Conservation (phyloP, 345 rosid species). For the Gossypium australe region DNA sequence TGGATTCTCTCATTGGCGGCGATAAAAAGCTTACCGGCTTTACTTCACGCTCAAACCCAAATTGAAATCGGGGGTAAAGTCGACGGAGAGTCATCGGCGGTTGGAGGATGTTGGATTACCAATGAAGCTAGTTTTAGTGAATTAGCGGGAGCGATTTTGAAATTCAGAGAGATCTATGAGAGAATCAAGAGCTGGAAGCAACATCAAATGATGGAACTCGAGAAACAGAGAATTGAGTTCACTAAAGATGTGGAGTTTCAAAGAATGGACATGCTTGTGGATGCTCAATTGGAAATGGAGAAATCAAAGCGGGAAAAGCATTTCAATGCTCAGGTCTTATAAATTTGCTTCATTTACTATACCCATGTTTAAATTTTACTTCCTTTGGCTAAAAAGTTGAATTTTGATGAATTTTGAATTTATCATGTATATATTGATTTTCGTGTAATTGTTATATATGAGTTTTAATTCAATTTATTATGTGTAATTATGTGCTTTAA, state of each 20-base stretch:
- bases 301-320: conserved; percentile 39
- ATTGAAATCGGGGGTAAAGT: conserved; percentile 19
- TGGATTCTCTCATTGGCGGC: conserved; percentile 49
- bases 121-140: conserved; percentile 47
- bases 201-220: conserved; percentile 61
- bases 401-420: not conserved
- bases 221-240: conserved; percentile 74
- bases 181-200: conserved; percentile 56
- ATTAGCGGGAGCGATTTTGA: conserved; percentile 55
- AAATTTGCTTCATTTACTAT: not conserved
- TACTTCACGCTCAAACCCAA: conserved; percentile 18
- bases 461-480: too few species aligned
- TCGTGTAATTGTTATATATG: too few species aligned
- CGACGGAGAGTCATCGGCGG: conserved; percentile 34
- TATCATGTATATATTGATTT: too few species aligned
- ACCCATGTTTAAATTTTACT: not conserved
- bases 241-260: conserved; percentile 63
- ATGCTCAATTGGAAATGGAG: conserved; percentile 60
- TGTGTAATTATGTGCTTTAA: too few species aligned
- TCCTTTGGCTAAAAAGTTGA: not conserved
- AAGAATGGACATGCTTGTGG: conserved; percentile 66
- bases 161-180: conserved; percentile 64
- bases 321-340: conserved; percentile 25
- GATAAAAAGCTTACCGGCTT: conserved; percentile 24
- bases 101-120: conserved; percentile 35